Percentiles rank a stretch among this genome's conserved stretches.
Evolutionary conservation across 1,284 basidiomycete genomes (phyloP).

Genomic region (Volvariella surrecta): DNA sequence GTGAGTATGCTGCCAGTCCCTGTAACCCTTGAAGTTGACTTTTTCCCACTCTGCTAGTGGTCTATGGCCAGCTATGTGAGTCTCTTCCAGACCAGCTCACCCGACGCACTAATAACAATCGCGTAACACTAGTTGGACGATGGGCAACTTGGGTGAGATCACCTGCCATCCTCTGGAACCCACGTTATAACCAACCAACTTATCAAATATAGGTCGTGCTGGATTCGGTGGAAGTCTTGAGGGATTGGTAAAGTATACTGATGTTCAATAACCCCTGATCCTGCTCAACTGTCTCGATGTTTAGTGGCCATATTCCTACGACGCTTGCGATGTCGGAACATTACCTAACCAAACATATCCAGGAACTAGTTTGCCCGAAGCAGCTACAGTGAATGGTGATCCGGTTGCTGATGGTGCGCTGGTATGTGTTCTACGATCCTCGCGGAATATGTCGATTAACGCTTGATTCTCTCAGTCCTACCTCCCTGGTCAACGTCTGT

Average conservation of each 20-base stretch:
- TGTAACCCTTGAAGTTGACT: no score
- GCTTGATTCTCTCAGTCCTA: slow-evolving; percentile 37
- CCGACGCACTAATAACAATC: slow-evolving; percentile 3
- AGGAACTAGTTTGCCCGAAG: slow-evolving; percentile 39
- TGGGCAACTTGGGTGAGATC: slow-evolving; percentile 65
- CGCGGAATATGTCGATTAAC: slow-evolving; percentile 7
- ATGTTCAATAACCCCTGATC: no score
- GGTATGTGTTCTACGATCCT: slow-evolving; percentile 18
- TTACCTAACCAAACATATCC: slow-evolving; percentile 68
- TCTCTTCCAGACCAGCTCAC: slow-evolving; percentile 6
- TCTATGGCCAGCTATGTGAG: slow-evolving; percentile 67
- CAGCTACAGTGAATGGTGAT: slow-evolving; percentile 36
- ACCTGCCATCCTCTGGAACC: no score
- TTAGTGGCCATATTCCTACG: slow-evolving; percentile 63
- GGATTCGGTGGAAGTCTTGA: slow-evolving; percentile 69
- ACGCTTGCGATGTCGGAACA: slow-evolving; percentile 79
- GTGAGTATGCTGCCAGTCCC: slow-evolving; percentile 21
- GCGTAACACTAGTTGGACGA: slow-evolving; percentile 67
- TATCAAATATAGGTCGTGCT: slow-evolving; percentile 43
- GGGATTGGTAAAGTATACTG: slow-evolving; percentile 29
- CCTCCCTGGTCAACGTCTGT: slow-evolving; percentile 77
- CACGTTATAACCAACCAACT: no score
- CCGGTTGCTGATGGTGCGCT: slow-evolving; percentile 26
- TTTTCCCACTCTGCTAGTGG: slow-evolving; percentile 25
- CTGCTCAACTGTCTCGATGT: no score